Evolutionary conservation across 768 basidiomycete species (phyloP).

Genomic region (Russula brevipes): DNA sequence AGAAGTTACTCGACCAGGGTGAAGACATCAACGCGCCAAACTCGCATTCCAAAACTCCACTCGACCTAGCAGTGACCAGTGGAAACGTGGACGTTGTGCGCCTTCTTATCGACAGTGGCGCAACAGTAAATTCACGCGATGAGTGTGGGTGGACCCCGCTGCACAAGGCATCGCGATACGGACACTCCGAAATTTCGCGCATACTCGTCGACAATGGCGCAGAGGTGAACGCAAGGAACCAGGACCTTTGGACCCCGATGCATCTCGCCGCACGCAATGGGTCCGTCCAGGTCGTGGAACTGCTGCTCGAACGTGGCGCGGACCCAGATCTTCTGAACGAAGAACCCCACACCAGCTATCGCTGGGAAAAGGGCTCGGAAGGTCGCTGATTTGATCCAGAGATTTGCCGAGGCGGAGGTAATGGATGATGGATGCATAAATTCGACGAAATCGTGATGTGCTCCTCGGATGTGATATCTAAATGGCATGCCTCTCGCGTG

Average conservation of each 20-base stretch:
- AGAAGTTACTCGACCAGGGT: not conserved
- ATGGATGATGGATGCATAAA: not conserved
- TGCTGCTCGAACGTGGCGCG: not conserved
- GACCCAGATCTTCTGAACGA: not conserved
- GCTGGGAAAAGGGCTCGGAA: not conserved
- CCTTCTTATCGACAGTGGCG: not conserved
- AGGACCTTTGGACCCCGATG: not conserved
- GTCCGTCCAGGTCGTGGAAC: not conserved
- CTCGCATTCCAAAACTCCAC: not conserved
- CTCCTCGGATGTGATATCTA: not conserved
- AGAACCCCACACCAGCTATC: not conserved
- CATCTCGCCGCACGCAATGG: not conserved
- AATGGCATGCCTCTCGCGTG: no score
- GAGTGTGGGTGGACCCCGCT: not conserved
- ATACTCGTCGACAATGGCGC: conserved; percentile 4
- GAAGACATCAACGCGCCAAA: not conserved
- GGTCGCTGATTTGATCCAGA: not conserved
- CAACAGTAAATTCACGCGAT: conserved; percentile 5
- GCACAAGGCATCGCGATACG: not conserved
- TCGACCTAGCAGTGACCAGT: not conserved
- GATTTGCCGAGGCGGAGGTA: not conserved
- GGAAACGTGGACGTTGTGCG: not conserved
- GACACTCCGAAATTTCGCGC: not conserved
- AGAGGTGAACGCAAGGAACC: not conserved
- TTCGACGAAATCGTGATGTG: not conserved